phyloP scores from a whole-genome alignment of 306 rosid genomes.

The Cucurbita argyrosperma region DNA sequence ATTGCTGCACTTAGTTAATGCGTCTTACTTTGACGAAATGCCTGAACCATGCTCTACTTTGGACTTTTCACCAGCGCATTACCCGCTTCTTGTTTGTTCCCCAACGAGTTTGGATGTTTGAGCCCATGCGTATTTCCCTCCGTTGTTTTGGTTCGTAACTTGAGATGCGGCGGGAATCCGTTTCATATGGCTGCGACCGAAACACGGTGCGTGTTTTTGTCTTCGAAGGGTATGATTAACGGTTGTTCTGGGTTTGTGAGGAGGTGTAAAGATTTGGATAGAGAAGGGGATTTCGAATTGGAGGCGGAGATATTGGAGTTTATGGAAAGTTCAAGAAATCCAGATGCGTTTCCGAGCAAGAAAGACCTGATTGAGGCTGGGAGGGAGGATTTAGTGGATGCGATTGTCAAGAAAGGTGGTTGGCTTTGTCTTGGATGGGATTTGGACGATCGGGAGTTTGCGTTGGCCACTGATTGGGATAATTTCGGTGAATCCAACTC shows the following conservation, averaged over 20 bases:
- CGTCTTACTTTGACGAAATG: conserved; percentile 53
- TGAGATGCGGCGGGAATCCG: conserved; percentile 3
- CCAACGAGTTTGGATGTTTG: conserved; percentile 7
- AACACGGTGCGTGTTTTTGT: conserved; percentile 7
- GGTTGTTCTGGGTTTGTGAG: conserved; percentile 31
- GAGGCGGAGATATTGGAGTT: conserved; percentile 75
- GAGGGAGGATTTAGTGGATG: conserved; percentile 65
- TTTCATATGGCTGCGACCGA: conserved; percentile 4
- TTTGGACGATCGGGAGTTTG: conserved; percentile 15
- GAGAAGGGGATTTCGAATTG: conserved; percentile 36
- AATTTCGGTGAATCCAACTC: conserved; percentile 6
- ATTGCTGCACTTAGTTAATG: neutral
- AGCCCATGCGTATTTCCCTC: conserved; percentile 8
- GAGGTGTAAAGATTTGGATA: conserved; percentile 34
- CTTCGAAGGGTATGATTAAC: conserved; percentile 14
- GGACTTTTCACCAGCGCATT: conserved; percentile 14
- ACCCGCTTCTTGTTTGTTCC: neutral
- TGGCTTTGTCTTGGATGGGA: conserved; percentile 92
- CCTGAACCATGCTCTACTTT: conserved; percentile 55
- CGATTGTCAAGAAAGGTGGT: conserved; percentile 52
- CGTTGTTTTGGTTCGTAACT: neutral
- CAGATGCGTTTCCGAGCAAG: conserved; percentile 52
- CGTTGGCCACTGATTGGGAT: neutral
- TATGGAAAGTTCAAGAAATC: conserved; percentile 53
- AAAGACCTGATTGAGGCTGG: conserved; percentile 62